phyloP scores from a whole-genome alignment of 2,329 filamentous ascomycete species.

The Kalaharituber pfeilii region DNA sequence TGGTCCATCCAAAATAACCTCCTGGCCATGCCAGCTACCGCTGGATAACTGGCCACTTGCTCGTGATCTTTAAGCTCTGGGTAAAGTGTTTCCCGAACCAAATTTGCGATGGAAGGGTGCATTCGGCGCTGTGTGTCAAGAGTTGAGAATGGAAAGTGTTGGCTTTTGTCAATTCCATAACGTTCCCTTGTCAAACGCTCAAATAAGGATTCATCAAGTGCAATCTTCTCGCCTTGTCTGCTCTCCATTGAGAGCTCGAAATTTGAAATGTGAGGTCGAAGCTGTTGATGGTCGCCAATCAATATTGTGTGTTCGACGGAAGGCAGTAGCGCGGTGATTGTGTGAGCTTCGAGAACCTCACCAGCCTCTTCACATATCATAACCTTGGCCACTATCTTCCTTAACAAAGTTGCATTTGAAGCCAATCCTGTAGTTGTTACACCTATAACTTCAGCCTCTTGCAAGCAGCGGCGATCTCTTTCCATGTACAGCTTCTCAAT shows the following conservation, averaged over 20 bases:
- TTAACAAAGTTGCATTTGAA: slow-evolving; percentile 33
- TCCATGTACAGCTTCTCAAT: slow-evolving; percentile 26
- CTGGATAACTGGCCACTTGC: slow-evolving; percentile 28
- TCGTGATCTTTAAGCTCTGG: slow-evolving; percentile 37
- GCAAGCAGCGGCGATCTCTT: slow-evolving; percentile 28
- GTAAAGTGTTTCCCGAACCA: slow-evolving; percentile 43
- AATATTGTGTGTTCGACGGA: slow-evolving; percentile 43
- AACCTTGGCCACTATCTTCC: slow-evolving; percentile 36
- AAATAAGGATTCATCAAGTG: slow-evolving; percentile 44
- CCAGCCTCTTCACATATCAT: slow-evolving; percentile 52
- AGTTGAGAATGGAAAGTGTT: not conserved
- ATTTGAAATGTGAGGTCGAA: slow-evolving; percentile 41
- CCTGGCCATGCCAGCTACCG: slow-evolving; percentile 37
- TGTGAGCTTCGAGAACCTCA: slow-evolving; percentile 48
- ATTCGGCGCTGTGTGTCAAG: slow-evolving; percentile 47
- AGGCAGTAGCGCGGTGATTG: slow-evolving; percentile 42
- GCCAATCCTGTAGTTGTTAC: slow-evolving; percentile 45
- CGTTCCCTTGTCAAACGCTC: slow-evolving; percentile 35
- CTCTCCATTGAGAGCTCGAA: slow-evolving; percentile 38
- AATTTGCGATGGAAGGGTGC: slow-evolving; percentile 42
- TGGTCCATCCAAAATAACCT: slow-evolving; percentile 49
- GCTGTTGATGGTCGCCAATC: slow-evolving; percentile 47
- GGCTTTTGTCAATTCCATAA: not conserved
- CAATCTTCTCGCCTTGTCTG: slow-evolving; percentile 32
- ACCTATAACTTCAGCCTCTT: slow-evolving; percentile 35